Base-by-base conservation (phyloP, 495 filamentous ascomycete species). In the Lasiosphaeria miniovina region DNA sequence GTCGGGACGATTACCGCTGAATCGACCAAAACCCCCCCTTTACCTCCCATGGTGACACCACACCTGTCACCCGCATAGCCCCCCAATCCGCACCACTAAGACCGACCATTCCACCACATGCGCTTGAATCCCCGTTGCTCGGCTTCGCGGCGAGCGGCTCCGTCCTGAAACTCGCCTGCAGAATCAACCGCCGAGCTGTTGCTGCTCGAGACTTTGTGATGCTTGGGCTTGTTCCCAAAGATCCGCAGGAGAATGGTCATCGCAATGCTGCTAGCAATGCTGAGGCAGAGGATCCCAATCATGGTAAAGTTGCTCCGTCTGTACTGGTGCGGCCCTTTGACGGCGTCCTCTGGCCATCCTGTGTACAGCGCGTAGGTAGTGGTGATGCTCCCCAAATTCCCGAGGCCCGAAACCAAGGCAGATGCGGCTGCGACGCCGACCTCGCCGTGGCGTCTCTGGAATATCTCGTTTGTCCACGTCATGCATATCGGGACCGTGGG, bases 401-500 rank as follows among this genome's bases (percentile, higher is more conserved):
- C 91, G 49, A 91, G 81, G 0, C 91, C 91, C 0, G 89, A 93
- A 11, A 96, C 91, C 4, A 95, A 77, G 3, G 91, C 92, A 2
- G 88, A 86, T 1, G 91, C 91, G 45, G 91, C 88, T n/a, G 91
- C 91, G 4, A 96, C 92, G 55, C 91, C 91, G 38, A 96, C 90
- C 73, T 96, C 91, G 36, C 92, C 89, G 66, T 96, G 91, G 4
- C 91, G 87, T 17, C 80, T 84, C 71, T 96, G 91, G 78, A 96
- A 96, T 59, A 95, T 88, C 71, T 95, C 90, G 60, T 84, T 88
- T 6, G 91, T 91, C 91, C 91, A 96, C 57, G 91, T 87, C 91
- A 96, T 96, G 68, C 86, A 90, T 69, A 91, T 90, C 45, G 91
- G 91, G 3, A 96, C 91, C 3, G 91, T 96, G 11, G 91, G 92